A percentile compares a stretch with the other conserved stretches of the same genome.
Evolutionary conservation across 305 asterid species (phyloP).

Genomic region (Fraxinus ornus): DNA sequence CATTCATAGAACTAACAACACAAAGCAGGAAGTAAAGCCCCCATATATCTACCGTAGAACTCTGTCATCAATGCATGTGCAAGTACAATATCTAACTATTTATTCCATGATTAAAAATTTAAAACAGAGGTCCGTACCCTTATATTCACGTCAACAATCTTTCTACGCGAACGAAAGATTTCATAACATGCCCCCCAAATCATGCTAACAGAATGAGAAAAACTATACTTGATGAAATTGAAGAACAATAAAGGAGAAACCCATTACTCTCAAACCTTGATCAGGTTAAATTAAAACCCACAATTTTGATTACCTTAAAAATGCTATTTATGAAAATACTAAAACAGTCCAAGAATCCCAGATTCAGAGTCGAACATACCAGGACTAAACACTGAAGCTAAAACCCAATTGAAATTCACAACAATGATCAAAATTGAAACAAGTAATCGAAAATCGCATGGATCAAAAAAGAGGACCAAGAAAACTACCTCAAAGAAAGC

Average conservation of each 20-base stretch:
- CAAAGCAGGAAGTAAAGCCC: neutral
- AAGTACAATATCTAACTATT: neutral
- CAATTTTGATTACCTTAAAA: slow-evolving; percentile 20
- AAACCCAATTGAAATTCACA: slow-evolving; percentile 37
- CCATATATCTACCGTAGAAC: neutral
- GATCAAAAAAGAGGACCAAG: slow-evolving; percentile 20
- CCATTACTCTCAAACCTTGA: slow-evolving; percentile 20
- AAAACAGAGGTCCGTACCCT: neutral
- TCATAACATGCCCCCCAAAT: neutral
- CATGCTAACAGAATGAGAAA: neutral
- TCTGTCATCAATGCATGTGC: neutral
- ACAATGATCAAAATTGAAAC: slow-evolving; percentile 14
- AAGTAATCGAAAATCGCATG: slow-evolving; percentile 16
- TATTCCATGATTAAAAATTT: neutral
- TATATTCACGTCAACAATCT: neutral
- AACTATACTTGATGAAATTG: slow-evolving; percentile 3
- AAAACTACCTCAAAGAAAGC: slow-evolving; percentile 13
- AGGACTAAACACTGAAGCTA: slow-evolving; percentile 21
- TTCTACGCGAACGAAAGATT: neutral
- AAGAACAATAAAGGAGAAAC: neutral
- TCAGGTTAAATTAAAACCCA: slow-evolving; percentile 35
- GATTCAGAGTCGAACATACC: slow-evolving; percentile 22
- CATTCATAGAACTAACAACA: neutral
- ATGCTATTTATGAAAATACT: slow-evolving; percentile 6
- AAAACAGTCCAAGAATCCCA: slow-evolving; percentile 31